Evolutionary conservation across 176 grass and related monocot genomes (phyloP).

Genomic region (Avena insularis): DNA sequence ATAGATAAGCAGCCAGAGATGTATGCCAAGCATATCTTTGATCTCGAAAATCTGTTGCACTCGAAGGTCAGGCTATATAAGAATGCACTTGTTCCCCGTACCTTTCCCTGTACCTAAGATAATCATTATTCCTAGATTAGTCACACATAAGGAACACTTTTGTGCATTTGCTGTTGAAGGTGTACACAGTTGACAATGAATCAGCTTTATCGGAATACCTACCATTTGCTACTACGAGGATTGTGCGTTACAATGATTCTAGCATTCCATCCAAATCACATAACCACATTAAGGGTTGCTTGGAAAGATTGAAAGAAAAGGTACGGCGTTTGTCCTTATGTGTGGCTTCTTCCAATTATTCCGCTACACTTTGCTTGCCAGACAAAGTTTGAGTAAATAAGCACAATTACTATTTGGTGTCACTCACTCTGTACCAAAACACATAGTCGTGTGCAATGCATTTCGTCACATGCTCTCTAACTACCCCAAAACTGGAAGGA

Average conservation of each 20-base stretch:
- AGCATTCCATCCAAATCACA: conserved; percentile 26
- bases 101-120: neutral
- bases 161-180: conserved; percentile 57
- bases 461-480: neutral
- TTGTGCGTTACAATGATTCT: conserved; percentile 56
- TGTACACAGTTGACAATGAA: conserved; percentile 79
- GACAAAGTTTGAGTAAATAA: neutral
- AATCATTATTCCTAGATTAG: neutral
- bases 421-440: neutral
- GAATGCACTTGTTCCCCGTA: neutral
- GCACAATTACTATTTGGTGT: neutral
- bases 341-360: conserved; percentile 26
- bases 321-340: conserved; percentile 41
- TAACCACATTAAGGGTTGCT: conserved; percentile 27
- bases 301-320: conserved; percentile 59
- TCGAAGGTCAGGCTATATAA: conserved; percentile 61
- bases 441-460: neutral
- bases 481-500: neutral
- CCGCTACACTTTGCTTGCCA: neutral
- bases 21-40: conserved; percentile 47
- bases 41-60: conserved; percentile 75
- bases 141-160: neutral
- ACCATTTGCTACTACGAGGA: conserved; percentile 66
- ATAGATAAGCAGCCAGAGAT: conserved; percentile 30
- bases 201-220: conserved; percentile 56